These are phyloP conservation scores for Mentha longifolia DNA, from an alignment of 257 asterid genomes.

Conservation along the genomic window DNA sequence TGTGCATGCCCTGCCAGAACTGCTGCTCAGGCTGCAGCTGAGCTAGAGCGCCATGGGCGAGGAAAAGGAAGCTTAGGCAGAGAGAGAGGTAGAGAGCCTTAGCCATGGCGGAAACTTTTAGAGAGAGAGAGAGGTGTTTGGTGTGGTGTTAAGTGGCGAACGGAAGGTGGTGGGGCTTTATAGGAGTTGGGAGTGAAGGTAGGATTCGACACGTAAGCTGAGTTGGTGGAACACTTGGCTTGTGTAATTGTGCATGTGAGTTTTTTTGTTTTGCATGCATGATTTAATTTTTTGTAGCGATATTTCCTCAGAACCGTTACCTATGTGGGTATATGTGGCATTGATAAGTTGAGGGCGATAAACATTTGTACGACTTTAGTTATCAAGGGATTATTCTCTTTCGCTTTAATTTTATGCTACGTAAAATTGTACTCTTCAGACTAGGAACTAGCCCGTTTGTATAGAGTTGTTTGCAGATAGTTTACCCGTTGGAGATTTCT, in stretches of 20 bases:
- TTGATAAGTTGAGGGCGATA: too few relatives aligned
- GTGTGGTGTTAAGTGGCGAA: conserved; percentile 43
- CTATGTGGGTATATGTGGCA: too few relatives aligned
- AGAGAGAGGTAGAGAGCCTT: conserved; percentile 27
- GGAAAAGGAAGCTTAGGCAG: conserved; percentile 27
- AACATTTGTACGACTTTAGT: too few relatives aligned
- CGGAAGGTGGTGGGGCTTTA: conserved; percentile 32
- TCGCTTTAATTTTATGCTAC: too few relatives aligned
- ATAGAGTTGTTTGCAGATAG: too few relatives aligned
- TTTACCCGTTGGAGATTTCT: too few relatives aligned
- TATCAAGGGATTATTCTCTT: too few relatives aligned
- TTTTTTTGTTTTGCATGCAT: conserved; percentile 35
- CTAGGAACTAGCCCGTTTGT: too few relatives aligned
- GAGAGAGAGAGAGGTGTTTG: background rate
- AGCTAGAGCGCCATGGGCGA: conserved; percentile 37
- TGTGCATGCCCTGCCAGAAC: conserved; percentile 37
- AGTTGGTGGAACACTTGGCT: conserved; percentile 41
- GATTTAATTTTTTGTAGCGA: too few relatives aligned
- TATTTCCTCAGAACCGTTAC: too few relatives aligned
- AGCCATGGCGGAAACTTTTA: conserved; percentile 27
- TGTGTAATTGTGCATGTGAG: conserved; percentile 32
- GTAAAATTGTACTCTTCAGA: too few relatives aligned
- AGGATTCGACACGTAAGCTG: conserved; percentile 35
- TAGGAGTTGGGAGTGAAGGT: conserved; percentile 23
- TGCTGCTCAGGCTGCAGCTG: conserved; percentile 36